Percentiles rank a stretch among this genome's conserved stretches.
Conservation (phyloP, 495 filamentous ascomycete species). For the Parathielavia hyrcaniae region DNA sequence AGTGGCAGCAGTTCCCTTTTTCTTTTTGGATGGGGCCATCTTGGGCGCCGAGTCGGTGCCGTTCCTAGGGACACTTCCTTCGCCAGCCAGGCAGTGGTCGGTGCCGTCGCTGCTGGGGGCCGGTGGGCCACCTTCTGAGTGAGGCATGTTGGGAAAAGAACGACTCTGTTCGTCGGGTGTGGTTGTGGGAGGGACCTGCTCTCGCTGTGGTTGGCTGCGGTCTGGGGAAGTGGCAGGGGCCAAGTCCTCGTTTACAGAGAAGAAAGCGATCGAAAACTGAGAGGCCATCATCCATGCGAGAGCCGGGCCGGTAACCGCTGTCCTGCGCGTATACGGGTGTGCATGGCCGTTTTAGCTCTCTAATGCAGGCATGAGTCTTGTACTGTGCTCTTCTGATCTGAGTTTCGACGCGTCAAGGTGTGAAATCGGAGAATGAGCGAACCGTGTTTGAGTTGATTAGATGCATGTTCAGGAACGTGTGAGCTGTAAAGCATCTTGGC, state of each 20-base stretch:
- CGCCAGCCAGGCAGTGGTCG: conserved; percentile 11
- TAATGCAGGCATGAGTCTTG: background rate
- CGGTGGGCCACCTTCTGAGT: background rate
- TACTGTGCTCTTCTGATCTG: background rate
- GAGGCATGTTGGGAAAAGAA: background rate
- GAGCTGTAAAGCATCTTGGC: background rate
- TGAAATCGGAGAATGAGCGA: background rate
- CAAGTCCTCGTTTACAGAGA: conserved; percentile 16
- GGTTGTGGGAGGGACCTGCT: background rate
- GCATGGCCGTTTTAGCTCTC: background rate
- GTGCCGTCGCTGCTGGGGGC: conserved; percentile 8
- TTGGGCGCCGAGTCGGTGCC: conserved; percentile 9
- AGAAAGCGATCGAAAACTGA: conserved; percentile 26
- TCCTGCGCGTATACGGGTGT: background rate
- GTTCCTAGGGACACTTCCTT: conserved; percentile 1
- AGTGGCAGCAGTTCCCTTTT: conserved; percentile 39
- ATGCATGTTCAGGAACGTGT: conserved; percentile 2
- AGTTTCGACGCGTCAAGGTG: background rate
- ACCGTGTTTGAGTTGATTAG: conserved; percentile 7
- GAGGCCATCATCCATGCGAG: conserved; percentile 21
- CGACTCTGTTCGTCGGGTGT: background rate
- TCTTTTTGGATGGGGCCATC: conserved; percentile 34
- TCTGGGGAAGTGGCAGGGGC: background rate
- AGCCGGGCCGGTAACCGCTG: conserved; percentile 5
- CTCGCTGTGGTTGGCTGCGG: conserved; percentile 7